These are phyloP conservation scores for Diaporthe aspalathi DNA, from an alignment of 2,329 filamentous ascomycete genomes.

Conservation along the genomic window DNA sequence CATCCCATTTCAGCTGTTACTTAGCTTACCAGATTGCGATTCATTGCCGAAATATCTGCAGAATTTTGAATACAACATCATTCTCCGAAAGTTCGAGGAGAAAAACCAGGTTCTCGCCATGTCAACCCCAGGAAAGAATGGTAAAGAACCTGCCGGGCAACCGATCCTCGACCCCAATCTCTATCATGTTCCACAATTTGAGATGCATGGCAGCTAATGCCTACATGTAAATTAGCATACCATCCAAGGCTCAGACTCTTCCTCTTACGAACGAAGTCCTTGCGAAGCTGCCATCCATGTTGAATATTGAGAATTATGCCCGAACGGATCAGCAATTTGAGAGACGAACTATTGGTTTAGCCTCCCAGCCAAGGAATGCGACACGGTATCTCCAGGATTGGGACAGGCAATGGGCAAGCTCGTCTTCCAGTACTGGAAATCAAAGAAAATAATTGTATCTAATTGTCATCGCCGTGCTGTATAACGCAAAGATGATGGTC, in stretches of 20 bases:
- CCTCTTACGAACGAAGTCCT: not conserved
- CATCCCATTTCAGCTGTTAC: not conserved
- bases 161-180: not conserved
- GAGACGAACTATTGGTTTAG: not conserved
- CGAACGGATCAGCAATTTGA: constrained; percentile 16
- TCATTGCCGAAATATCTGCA: not conserved
- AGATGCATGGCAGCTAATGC: not conserved
- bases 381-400: constrained; percentile 4
- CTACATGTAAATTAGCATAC: not conserved
- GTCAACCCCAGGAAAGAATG: not conserved
- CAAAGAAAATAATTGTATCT: not conserved
- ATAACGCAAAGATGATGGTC: too few species aligned
- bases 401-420: constrained; percentile 9
- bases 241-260: not conserved
- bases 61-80: too few species aligned
- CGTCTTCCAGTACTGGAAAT: not conserved
- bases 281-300: not conserved
- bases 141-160: not conserved
- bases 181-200: not conserved
- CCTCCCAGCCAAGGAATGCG: not conserved
- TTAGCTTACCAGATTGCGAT: not conserved
- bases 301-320: constrained; percentile 8
- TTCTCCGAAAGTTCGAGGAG: too few species aligned
- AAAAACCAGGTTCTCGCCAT: not conserved
- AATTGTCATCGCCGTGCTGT: not conserved